A percentile compares a stretch with the other conserved stretches of the same genome.
phyloP scores from a whole-genome alignment of 2,329 filamentous ascomycete genomes.

The Aureobasidium zeae region DNA sequence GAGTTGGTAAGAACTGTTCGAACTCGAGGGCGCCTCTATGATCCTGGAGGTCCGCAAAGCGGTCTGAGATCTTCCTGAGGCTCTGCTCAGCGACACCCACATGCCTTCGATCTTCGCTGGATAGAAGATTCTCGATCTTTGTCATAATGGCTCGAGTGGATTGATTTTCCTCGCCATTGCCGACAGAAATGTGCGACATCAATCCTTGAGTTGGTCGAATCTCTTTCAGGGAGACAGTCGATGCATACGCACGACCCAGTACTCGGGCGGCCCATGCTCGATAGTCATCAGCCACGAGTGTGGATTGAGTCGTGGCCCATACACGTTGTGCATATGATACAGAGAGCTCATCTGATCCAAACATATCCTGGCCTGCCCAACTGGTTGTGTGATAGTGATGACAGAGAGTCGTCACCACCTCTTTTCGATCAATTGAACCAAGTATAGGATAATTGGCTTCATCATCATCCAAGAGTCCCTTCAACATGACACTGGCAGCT shows the following conservation, averaged over 20 bases:
- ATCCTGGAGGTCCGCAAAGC: slow-evolving; percentile 17
- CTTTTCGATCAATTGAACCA: slow-evolving; percentile 57
- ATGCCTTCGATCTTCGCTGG: slow-evolving; percentile 31
- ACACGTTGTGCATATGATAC: slow-evolving; percentile 53
- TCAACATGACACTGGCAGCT: slow-evolving; percentile 68
- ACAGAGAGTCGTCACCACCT: slow-evolving; percentile 66
- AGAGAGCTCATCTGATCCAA: slow-evolving; percentile 58
- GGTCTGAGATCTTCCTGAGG: slow-evolving; percentile 22
- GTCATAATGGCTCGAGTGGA: slow-evolving; percentile 5
- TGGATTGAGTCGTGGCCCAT: slow-evolving; percentile 42
- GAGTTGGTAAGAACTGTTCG: slow-evolving; percentile 23
- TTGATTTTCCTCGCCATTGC: not conserved
- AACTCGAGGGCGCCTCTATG: slow-evolving; percentile 23
- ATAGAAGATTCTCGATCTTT: slow-evolving; percentile 7
- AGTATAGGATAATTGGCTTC: slow-evolving; percentile 54
- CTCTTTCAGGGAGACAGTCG: slow-evolving; percentile 27
- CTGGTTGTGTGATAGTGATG: slow-evolving; percentile 58
- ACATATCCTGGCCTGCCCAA: slow-evolving; percentile 54
- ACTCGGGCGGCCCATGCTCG: slow-evolving; percentile 77
- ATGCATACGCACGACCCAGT: slow-evolving; percentile 72
- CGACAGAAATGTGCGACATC: not conserved
- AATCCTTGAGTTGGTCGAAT: slow-evolving; percentile 18
- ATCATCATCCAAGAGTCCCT: slow-evolving; percentile 71
- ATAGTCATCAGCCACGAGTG: slow-evolving; percentile 45
- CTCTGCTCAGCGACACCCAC: slow-evolving; percentile 39